Evolutionary conservation across 108 stramenopile genomes (phyloP).

Genomic region (Epithemia pelagica): DNA sequence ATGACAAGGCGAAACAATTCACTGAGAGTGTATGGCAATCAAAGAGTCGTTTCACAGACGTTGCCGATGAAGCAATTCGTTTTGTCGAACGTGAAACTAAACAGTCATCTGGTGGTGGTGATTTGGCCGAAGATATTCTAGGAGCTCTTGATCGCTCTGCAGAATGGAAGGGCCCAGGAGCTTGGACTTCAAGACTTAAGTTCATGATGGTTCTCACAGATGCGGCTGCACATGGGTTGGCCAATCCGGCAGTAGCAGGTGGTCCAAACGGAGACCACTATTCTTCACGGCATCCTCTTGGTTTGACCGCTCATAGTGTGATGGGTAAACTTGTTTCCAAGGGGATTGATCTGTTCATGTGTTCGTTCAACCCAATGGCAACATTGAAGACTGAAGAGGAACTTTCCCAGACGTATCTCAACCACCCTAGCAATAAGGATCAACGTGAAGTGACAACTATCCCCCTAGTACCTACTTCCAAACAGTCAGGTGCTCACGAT

Average conservation of each 20-base stretch:
- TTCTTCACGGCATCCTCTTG: slow-evolving; percentile 34
- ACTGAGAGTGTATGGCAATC: slow-evolving; percentile 19
- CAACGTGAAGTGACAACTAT: slow-evolving; percentile 25
- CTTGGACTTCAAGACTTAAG: slow-evolving; percentile 46
- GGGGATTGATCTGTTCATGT: slow-evolving; percentile 47
- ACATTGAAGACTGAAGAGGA: slow-evolving; percentile 39
- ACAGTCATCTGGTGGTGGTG: slow-evolving; percentile 34
- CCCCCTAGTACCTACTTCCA: slow-evolving; percentile 28
- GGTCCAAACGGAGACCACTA: slow-evolving; percentile 30
- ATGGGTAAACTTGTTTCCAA: neutral
- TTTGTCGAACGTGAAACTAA: slow-evolving; percentile 15
- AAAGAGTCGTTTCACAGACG: slow-evolving; percentile 38
- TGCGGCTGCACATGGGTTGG: slow-evolving; percentile 47
- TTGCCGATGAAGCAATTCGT: slow-evolving; percentile 7
- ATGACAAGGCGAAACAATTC: slow-evolving; percentile 39
- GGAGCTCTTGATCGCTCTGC: slow-evolving; percentile 39
- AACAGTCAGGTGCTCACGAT: neutral
- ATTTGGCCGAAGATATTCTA: slow-evolving; percentile 47
- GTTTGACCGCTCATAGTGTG: slow-evolving; percentile 17
- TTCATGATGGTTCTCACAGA: slow-evolving; percentile 45
- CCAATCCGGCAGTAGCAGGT: slow-evolving; percentile 9
- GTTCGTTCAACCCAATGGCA: slow-evolving; percentile 48
- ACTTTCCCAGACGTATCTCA: slow-evolving; percentile 17
- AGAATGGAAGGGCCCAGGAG: slow-evolving; percentile 26
- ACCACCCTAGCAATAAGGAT: slow-evolving; percentile 33